Percentiles rank a stretch among this genome's conserved stretches.
Conservation (phyloP, 2,329 filamentous ascomycete genomes). For the Clonostachys sp. region DNA sequence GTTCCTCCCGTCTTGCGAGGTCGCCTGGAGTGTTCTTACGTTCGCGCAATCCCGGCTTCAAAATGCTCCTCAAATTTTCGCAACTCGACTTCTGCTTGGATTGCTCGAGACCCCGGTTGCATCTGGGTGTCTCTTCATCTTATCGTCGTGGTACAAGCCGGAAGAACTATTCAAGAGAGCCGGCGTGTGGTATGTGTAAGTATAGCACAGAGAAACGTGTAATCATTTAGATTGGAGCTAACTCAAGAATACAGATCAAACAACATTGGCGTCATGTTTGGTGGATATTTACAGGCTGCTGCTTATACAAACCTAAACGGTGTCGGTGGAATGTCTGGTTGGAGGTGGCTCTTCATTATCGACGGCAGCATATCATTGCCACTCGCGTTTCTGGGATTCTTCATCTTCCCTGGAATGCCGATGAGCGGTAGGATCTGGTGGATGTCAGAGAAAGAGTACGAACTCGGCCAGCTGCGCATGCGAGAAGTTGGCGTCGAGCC, state of each 20-base stretch:
- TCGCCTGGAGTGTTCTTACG: slow-evolving; percentile 54
- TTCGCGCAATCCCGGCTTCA: slow-evolving; percentile 47
- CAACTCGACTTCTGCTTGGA: slow-evolving; percentile 49
- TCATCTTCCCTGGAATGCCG: slow-evolving; percentile 35
- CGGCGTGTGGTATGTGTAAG: slow-evolving; percentile 41
- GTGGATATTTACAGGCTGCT: slow-evolving; percentile 42
- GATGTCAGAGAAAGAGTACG: slow-evolving; percentile 49
- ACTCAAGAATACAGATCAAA: slow-evolving; percentile 16
- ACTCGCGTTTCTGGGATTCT: slow-evolving; percentile 13
- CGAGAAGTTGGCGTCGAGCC: slow-evolving; percentile 43
- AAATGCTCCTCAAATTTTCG: slow-evolving; percentile 42
- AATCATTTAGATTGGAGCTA: too few species aligned
- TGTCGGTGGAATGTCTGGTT: slow-evolving; percentile 38
- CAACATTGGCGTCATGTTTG: slow-evolving; percentile 45
- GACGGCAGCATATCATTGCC: slow-evolving; percentile 29
- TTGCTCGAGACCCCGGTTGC: slow-evolving; percentile 43
- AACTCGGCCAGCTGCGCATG: slow-evolving; percentile 64
- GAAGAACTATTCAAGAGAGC: slow-evolving; percentile 41
- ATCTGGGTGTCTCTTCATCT: slow-evolving; percentile 41
- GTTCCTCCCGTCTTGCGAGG: slow-evolving; percentile 43
- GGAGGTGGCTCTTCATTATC: slow-evolving; percentile 31
- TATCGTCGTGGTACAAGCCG: slow-evolving; percentile 48
- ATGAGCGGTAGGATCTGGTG: slow-evolving; percentile 33
- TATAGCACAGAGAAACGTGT: not conserved
- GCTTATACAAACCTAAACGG: slow-evolving; percentile 33